A percentile compares a stretch with the other conserved stretches of the same genome.
Conservation (phyloP, 202 grass and related monocot species). For the Eragrostis tef region DNA sequence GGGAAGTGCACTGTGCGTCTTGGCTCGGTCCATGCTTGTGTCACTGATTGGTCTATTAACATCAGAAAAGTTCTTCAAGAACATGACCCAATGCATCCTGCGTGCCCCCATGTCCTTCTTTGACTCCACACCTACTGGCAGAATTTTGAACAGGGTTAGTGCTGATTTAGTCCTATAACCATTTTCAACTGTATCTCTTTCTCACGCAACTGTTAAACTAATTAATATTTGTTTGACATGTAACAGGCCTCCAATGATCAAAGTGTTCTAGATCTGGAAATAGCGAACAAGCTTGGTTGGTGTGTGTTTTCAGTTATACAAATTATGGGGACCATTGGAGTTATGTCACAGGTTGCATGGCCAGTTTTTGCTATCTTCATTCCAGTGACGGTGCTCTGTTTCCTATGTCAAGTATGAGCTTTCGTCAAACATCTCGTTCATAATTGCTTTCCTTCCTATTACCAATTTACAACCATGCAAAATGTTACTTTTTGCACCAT, state of each 20-base stretch:
- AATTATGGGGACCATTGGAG: conserved; percentile 77
- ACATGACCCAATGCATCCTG: conserved; percentile 80
- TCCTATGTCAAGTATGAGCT: conserved; percentile 73
- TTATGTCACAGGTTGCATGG: conserved; percentile 99
- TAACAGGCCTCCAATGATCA: conserved; percentile 90
- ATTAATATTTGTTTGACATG: conserved; percentile 18
- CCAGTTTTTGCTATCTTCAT: conserved; percentile 91
- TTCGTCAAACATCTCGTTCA: conserved; percentile 10
- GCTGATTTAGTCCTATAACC: conserved; percentile 29
- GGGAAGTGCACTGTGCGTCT: conserved; percentile 73
- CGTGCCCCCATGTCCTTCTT: conserved; percentile 98
- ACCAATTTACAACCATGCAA: neutral
- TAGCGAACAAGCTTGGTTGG: conserved; percentile 80
- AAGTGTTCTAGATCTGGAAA: conserved; percentile 88
- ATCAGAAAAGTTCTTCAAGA: conserved; percentile 84
- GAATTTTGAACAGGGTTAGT: conserved; percentile 94
- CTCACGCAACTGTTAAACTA: conserved; percentile 20
- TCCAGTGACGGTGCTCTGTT: conserved; percentile 79
- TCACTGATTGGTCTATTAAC: conserved; percentile 65
- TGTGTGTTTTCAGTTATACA: conserved; percentile 80
- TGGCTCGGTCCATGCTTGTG: conserved; percentile 66
- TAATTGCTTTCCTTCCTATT: conserved; percentile 13
- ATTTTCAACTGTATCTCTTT: neutral
- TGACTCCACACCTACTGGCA: conserved; percentile 94
- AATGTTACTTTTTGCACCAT: neutral